Base-by-base conservation (phyloP, 139 green algal species). In the Coelastrella sp. region DNA sequence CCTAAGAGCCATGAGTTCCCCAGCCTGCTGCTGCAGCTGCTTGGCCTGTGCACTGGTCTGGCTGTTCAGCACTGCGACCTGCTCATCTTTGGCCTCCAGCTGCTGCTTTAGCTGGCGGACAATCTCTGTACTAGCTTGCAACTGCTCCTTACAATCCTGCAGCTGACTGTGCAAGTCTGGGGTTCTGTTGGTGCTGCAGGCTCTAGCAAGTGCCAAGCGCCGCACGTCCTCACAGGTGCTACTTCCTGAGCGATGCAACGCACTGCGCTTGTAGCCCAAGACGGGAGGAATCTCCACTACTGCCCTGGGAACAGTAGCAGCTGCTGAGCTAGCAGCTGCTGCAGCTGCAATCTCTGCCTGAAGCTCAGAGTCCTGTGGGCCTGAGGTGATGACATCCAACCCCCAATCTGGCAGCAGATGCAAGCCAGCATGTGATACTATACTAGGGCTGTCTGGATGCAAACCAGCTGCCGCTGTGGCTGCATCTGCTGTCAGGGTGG, bases 361-460 rank as follows among this genome's bases (percentile, higher is more conserved):
- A 58, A 85, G 80, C 19, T 85, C 80, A 59, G 80, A 73, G 17
- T 85, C 80, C 23, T 74, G 20, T 3, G 58, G 80, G 17, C 58
- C 20, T 64, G 57, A 10, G 58, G 57, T 74, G 58, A 60, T 64
- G 3, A 73, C 58, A 20, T 74, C 80, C 0, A 74, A 17, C 20
- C 74, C 80, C 80, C 80, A 85, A 20, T 85, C 59, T 73, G 57
- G 58, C 58, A 73, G 14, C 57, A 85, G 80, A 4, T 74, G 80
- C 80, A 74, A n/a, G n/a, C n/a, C 59, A 57, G 17, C 80, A 85
- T 85, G 80, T 56, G 80, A 74, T 61, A 5, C 20, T n/a, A 13
- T 57, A 59, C 80, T 85, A 59, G 80, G 80, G 58, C 80, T 85
- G 16, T 85, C 80, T 23, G 80, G 80, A 83, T 83, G 76, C 20